Evolutionary conservation across 495 filamentous ascomycete genomes (phyloP).

Genomic region (Neurospora intermedia): DNA sequence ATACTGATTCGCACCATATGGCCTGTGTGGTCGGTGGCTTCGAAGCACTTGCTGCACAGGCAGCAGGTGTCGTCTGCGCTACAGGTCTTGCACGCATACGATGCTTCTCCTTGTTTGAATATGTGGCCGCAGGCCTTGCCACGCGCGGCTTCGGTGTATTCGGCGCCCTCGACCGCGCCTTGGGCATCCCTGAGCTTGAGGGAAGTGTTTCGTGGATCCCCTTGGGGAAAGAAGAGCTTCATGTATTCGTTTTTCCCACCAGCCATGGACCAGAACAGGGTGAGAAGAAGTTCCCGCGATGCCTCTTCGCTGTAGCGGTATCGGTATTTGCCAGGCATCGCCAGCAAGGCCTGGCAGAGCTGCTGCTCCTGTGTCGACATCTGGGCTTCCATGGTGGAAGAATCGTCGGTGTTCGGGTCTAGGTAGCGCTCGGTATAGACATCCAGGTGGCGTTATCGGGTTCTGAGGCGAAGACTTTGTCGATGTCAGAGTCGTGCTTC

Average conservation of each 20-base stretch:
- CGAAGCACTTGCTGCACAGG: slow-evolving; percentile 84
- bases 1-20: slow-evolving; percentile 81
- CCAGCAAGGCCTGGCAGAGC: slow-evolving; percentile 65
- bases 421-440: neutral
- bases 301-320: slow-evolving; percentile 66
- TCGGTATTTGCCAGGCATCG: slow-evolving; percentile 54
- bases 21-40: slow-evolving; percentile 87
- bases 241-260: slow-evolving; percentile 61
- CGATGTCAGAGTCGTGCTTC: neutral
- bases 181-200: slow-evolving; percentile 79
- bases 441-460: neutral
- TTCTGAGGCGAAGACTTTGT: neutral
- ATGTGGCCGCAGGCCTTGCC: slow-evolving; percentile 98
- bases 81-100: slow-evolving; percentile 89
- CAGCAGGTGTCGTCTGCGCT: slow-evolving; percentile 79
- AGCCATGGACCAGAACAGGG: slow-evolving; percentile 79
- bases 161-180: slow-evolving; percentile 84
- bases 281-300: slow-evolving; percentile 54
- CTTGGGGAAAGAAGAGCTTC: slow-evolving; percentile 66
- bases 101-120: slow-evolving; percentile 82
- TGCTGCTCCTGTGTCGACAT: slow-evolving; percentile 67
- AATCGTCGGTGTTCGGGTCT: slow-evolving; percentile 1
- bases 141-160: slow-evolving; percentile 85
- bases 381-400: slow-evolving; percentile 25
- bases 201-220: slow-evolving; percentile 18